These are phyloP conservation scores for Centaurea solstitialis DNA, from an alignment of 129 eudicot species.

Conservation along the genomic window DNA sequence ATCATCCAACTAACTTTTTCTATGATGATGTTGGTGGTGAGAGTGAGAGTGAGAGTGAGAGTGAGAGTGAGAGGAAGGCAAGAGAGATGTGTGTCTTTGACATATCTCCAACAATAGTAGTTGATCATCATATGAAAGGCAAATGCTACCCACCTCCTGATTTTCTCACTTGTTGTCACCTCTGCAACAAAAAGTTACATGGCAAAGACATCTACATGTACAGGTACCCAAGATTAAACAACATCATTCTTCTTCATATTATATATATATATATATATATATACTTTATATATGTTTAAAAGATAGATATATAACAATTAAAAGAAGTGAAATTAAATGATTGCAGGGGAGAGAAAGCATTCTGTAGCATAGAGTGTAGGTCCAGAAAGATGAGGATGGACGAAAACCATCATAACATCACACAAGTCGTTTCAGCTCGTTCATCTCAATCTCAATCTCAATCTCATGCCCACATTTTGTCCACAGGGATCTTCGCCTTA, in stretches of 20 bases:
- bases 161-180: slow-evolving; percentile 60
- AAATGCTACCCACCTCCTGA: slow-evolving; percentile 32
- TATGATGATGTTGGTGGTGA: not conserved
- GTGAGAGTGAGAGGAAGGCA: not conserved
- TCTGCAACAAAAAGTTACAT: slow-evolving; percentile 61
- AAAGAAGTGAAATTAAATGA: no score
- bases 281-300: no score
- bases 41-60: not conserved
- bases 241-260: not conserved
- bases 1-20: not conserved
- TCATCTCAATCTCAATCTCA: not conserved
- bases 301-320: not conserved
- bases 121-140: not conserved
- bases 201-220: slow-evolving; percentile 86
- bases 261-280: not conserved
- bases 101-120: slow-evolving; percentile 46
- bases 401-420: slow-evolving; percentile 44
- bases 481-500: slow-evolving; percentile 66
- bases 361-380: slow-evolving; percentile 86
- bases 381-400: slow-evolving; percentile 64
- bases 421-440: slow-evolving; percentile 47
- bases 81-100: slow-evolving; percentile 37
- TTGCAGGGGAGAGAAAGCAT: slow-evolving; percentile 84
- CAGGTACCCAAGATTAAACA: slow-evolving; percentile 35
- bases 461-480: slow-evolving; percentile 32